phyloP scores from a whole-genome alignment of 371 early-diverging fungal species.

The Circinella umbellata region DNA sequence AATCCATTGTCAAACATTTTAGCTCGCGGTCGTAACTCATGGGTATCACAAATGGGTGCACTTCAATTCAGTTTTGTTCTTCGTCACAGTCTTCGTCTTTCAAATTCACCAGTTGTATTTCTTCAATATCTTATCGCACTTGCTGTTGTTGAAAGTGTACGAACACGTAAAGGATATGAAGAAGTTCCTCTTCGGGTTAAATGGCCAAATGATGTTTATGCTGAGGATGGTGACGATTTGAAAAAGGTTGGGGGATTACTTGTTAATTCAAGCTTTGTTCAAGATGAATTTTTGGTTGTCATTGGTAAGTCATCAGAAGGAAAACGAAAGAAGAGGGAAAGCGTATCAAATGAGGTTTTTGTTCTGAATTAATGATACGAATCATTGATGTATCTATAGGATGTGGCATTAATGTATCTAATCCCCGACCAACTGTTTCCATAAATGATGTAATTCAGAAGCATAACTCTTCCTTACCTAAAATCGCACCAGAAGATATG shows the following conservation, averaged over 20 bases:
- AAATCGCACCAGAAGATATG: slow-evolving; percentile 70
- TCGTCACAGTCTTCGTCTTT: slow-evolving; percentile 64
- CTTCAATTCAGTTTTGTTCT: slow-evolving; percentile 85
- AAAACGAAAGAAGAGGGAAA: too few relatives aligned
- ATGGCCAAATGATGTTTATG: slow-evolving; percentile 98
- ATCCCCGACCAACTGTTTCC: slow-evolving; percentile 82
- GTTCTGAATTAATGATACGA: background rate
- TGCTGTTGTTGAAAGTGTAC: slow-evolving; percentile 82
- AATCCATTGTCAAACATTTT: background rate
- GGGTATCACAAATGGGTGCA: slow-evolving; percentile 93
- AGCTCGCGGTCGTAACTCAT: slow-evolving; percentile 89
- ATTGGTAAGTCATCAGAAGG: slow-evolving; percentile 59
- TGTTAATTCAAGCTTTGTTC: slow-evolving; percentile 76
- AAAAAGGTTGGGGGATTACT: slow-evolving; percentile 91
- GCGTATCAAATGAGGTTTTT: background rate
- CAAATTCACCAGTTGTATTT: slow-evolving; percentile 74
- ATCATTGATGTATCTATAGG: slow-evolving; percentile 37
- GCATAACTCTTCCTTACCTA: slow-evolving; percentile 39
- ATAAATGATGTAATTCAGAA: slow-evolving; percentile 79
- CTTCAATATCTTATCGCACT: slow-evolving; percentile 90
- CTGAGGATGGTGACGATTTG: slow-evolving; percentile 34
- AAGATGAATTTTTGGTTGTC: slow-evolving; percentile 77
- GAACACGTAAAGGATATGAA: slow-evolving; percentile 73
- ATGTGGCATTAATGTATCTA: slow-evolving; percentile 86
- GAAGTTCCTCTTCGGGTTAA: slow-evolving; percentile 83